Evolutionary conservation across 805 yeast genomes (phyloP).

Genomic region (Yarrowia deformans): DNA sequence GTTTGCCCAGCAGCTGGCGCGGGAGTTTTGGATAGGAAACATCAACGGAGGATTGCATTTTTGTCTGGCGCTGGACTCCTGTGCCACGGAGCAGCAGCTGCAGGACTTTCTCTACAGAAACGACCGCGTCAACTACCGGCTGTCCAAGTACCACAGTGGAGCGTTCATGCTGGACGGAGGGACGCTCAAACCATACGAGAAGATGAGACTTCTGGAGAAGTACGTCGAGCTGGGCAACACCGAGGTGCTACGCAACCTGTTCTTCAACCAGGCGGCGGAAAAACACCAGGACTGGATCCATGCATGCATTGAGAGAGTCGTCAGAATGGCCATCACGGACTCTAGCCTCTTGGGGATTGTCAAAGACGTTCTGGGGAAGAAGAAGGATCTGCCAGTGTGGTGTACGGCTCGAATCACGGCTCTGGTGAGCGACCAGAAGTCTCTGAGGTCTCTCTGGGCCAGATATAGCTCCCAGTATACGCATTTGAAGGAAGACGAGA

Average conservation of each 20-base stretch:
- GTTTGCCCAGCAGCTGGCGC: constrained; percentile 33
- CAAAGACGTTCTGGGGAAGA: constrained; percentile 10
- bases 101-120: constrained; percentile 17
- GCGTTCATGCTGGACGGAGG: constrained; percentile 17
- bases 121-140: constrained; percentile 10
- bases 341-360: not conserved
- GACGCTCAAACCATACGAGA: constrained; percentile 19
- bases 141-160: constrained; percentile 32
- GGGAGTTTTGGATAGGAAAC: constrained; percentile 37
- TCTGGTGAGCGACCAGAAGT: constrained; percentile 4
- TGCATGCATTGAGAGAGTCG: constrained; percentile 17
- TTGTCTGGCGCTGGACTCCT: constrained; percentile 7
- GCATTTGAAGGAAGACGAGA: not conserved
- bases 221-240: constrained; percentile 10
- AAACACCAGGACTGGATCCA: constrained; percentile 11
- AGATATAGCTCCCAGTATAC: constrained; percentile 5
- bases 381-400: constrained; percentile 13
- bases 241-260: constrained; percentile 6
- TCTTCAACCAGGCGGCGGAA: constrained; percentile 19
- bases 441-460: constrained; percentile 6
- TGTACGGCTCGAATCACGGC: constrained; percentile 10
- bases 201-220: constrained; percentile 17
- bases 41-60: constrained; percentile 35
- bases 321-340: constrained; percentile 10
- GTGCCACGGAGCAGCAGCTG: constrained; percentile 2